A percentile compares a stretch with the other conserved stretches of the same genome.
Conservation (phyloP, 192 early-diverging fungal genomes). For the Phycomyces blakesleeanus region DNA sequence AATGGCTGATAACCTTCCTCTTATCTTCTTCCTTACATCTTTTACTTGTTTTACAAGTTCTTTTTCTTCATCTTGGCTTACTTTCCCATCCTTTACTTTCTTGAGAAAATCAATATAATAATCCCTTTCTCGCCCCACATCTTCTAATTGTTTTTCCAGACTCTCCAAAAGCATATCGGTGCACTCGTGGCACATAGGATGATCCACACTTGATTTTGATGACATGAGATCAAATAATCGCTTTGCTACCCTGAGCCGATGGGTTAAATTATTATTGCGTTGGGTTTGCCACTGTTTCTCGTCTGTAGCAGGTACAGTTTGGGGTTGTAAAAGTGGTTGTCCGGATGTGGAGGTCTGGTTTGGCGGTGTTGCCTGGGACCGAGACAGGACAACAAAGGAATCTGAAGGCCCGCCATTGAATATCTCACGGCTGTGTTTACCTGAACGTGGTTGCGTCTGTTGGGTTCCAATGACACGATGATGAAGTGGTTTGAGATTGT, state of each 20-base stretch:
- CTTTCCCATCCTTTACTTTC: slow-evolving; percentile 50
- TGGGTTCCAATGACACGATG: slow-evolving; percentile 9
- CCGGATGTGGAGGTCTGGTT: not conserved
- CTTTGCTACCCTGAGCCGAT: slow-evolving; percentile 58
- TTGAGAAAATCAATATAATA: slow-evolving; percentile 71
- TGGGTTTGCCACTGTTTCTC: not conserved
- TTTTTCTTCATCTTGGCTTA: slow-evolving; percentile 45
- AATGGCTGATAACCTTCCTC: slow-evolving; percentile 1
- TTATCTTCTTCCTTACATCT: slow-evolving; percentile 39
- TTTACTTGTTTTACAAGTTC: slow-evolving; percentile 52
- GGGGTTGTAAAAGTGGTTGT: not conserved
- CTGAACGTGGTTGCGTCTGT: slow-evolving; percentile 15
- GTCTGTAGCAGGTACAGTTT: not conserved
- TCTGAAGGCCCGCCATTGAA: slow-evolving; percentile 35
- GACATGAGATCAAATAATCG: slow-evolving; percentile 78
- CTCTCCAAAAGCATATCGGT: slow-evolving; percentile 71
- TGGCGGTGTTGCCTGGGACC: slow-evolving; percentile 43
- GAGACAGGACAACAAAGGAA: slow-evolving; percentile 58
- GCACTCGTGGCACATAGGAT: slow-evolving; percentile 91
- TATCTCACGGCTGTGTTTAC: slow-evolving; percentile 10
- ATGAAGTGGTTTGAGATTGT: not conserved
- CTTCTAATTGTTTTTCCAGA: slow-evolving; percentile 65
- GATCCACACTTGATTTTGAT: slow-evolving; percentile 65
- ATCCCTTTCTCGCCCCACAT: slow-evolving; percentile 69
- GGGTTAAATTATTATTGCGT: slow-evolving; percentile 37